phyloP scores from a whole-genome alignment of 345 rosid genomes.

The Salix exigua region DNA sequence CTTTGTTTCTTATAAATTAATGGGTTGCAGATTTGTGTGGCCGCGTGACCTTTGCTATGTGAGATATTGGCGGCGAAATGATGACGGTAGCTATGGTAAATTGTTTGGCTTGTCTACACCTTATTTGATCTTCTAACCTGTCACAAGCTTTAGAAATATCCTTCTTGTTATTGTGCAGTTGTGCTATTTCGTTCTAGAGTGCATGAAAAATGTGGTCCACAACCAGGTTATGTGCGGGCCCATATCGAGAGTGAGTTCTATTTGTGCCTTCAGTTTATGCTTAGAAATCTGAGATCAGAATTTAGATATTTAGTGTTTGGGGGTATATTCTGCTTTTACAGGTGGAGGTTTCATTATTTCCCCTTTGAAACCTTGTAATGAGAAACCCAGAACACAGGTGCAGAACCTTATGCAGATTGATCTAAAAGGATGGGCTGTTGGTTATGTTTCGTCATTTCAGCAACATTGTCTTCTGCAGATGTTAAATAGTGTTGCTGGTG shows the following conservation, averaged over 20 bases:
- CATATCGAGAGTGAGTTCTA: conserved; percentile 81
- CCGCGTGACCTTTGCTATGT: conserved; percentile 99
- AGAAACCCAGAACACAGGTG: conserved; percentile 83
- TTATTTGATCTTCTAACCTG: conserved; percentile 10
- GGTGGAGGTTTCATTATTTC: conserved; percentile 98
- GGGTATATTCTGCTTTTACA: conserved; percentile 29
- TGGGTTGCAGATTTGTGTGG: conserved; percentile 79
- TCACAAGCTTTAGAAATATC: conserved; percentile 16
- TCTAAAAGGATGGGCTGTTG: conserved; percentile 96
- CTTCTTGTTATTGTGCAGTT: conserved; percentile 51
- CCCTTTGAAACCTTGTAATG: conserved; percentile 79
- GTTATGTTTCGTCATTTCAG: conserved; percentile 87
- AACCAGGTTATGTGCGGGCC: conserved; percentile 92
- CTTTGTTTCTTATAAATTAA: neutral
- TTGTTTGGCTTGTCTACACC: conserved; percentile 5
- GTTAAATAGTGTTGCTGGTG: conserved; percentile 96
- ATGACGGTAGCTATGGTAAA: conserved; percentile 97
- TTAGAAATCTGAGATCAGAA: neutral
- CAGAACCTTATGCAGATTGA: conserved; percentile 97
- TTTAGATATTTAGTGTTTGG: neutral
- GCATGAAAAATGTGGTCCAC: conserved; percentile 89
- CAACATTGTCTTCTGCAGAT: conserved; percentile 98
- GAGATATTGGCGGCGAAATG: conserved; percentile 98
- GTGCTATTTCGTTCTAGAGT: conserved; percentile 96
- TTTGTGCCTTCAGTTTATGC: conserved; percentile 10